Percentiles rank a stretch among this genome's conserved stretches.
phyloP scores from a whole-genome alignment of 2,329 filamentous ascomycete species.

The Phialemoniopsis sp. region DNA sequence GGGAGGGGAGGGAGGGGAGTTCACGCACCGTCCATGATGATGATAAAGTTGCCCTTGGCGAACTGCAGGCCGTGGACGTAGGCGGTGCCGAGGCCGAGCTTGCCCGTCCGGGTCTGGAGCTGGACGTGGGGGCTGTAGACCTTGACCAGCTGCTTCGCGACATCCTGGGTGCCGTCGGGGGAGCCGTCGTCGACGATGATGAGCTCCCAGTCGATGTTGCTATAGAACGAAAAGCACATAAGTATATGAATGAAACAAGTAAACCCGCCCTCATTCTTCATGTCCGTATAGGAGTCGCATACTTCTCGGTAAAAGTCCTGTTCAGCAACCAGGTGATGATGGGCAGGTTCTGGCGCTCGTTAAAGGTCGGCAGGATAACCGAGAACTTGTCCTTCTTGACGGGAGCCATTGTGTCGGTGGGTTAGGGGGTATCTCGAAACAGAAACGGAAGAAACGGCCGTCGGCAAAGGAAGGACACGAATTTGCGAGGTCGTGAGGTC shows the following conservation, averaged over 20 bases:
- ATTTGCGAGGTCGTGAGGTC: neutral
- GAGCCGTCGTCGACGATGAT: slow-evolving; percentile 98
- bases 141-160: slow-evolving; percentile 86
- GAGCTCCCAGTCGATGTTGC: slow-evolving; percentile 93
- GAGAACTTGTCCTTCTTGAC: slow-evolving; percentile 76
- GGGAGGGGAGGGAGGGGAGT: neutral
- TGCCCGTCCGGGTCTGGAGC: slow-evolving; percentile 85
- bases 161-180: slow-evolving; percentile 87
- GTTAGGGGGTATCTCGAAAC: neutral
- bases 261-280: too few species aligned
- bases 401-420: slow-evolving; percentile 37
- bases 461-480: neutral
- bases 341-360: slow-evolving; percentile 94
- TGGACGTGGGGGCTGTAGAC: slow-evolving; percentile 77
- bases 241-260: too few species aligned
- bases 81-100: slow-evolving; percentile 93
- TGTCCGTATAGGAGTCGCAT: too few species aligned
- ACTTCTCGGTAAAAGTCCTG: slow-evolving; percentile 88
- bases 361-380: slow-evolving; percentile 96
- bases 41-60: slow-evolving; percentile 86
- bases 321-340: slow-evolving; percentile 94
- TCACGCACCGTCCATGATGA: slow-evolving; percentile 84
- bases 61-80: slow-evolving; percentile 95
- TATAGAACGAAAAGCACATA: slow-evolving; percentile 27
- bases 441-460: neutral